Conservation (phyloP, 1,284 basidiomycete genomes). For the Ustilago lituana region DNA sequence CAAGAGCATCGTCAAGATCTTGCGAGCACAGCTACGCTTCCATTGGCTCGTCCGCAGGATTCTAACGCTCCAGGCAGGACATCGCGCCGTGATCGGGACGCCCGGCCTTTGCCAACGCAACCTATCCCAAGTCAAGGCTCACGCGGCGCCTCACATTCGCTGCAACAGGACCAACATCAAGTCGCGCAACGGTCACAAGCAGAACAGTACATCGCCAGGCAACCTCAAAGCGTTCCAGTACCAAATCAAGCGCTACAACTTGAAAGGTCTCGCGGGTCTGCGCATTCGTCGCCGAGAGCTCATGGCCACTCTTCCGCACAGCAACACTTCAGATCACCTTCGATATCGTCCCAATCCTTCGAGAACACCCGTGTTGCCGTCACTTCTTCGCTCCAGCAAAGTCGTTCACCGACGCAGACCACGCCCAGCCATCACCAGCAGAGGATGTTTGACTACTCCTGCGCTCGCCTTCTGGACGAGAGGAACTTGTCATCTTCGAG, state of each 20-base stretch:
- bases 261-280: too few species aligned
- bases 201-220: too few species aligned
- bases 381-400: neutral
- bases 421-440: neutral
- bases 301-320: neutral
- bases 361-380: neutral
- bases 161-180: neutral
- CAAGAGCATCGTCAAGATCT: neutral
- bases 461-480: conserved; percentile 9
- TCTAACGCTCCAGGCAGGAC: too few species aligned
- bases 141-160: neutral
- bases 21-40: too few species aligned
- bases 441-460: conserved; percentile 21
- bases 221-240: too few species aligned
- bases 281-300: neutral
- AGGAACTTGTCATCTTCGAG: neutral
- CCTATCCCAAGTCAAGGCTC: conserved; percentile 14
- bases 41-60: too few species aligned
- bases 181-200: neutral
- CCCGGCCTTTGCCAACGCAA: conserved; percentile 4
- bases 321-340: neutral
- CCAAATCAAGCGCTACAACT: too few species aligned
- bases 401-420: neutral
- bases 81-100: neutral
- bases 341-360: neutral